Evolutionary conservation across 2,329 filamentous ascomycete species (phyloP).

Genomic region (Neoscytalidium dimidiatum): DNA sequence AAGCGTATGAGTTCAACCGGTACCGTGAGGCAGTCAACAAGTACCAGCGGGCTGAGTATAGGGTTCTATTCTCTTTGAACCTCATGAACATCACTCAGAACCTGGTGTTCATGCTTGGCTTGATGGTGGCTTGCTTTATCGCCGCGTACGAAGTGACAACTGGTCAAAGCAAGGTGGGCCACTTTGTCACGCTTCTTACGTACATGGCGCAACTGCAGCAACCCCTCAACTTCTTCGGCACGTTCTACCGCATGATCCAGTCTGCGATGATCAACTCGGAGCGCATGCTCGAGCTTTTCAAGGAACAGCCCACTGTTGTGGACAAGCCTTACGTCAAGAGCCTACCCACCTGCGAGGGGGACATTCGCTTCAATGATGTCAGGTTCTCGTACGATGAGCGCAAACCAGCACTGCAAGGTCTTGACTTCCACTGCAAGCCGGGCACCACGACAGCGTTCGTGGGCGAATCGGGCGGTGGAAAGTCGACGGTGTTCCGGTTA

Average conservation of each 20-base stretch:
- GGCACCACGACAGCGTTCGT: constrained; percentile 96
- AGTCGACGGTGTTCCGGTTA: constrained; percentile 93
- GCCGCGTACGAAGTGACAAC: constrained; percentile 69
- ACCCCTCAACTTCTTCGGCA: constrained; percentile 77
- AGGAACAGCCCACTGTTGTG: constrained; percentile 88
- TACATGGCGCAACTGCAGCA: constrained; percentile 75
- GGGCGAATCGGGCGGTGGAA: constrained; percentile 93
- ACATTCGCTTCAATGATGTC: constrained; percentile 85
- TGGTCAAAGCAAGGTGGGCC: constrained; percentile 62
- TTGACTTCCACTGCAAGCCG: constrained; percentile 82
- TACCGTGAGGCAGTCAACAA: constrained; percentile 58
- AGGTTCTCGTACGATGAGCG: constrained; percentile 87
- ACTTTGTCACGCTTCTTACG: constrained; percentile 70
- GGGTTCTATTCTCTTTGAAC: constrained; percentile 59
- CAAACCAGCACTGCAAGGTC: constrained; percentile 78
- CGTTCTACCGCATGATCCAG: constrained; percentile 94
- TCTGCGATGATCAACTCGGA: constrained; percentile 97
- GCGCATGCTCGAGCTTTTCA: constrained; percentile 92
- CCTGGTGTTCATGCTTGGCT: constrained; percentile 63
- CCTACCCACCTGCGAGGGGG: constrained; percentile 71
- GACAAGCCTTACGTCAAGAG: constrained; percentile 68
- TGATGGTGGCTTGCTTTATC: constrained; percentile 70
- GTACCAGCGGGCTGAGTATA: constrained; percentile 60
- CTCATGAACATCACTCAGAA: constrained; percentile 64
- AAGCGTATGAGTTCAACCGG: constrained; percentile 59